These are phyloP conservation scores for Colletotrichum neosansevieriae DNA, from an alignment of 2,329 filamentous ascomycete genomes.

Conservation along the genomic window DNA sequence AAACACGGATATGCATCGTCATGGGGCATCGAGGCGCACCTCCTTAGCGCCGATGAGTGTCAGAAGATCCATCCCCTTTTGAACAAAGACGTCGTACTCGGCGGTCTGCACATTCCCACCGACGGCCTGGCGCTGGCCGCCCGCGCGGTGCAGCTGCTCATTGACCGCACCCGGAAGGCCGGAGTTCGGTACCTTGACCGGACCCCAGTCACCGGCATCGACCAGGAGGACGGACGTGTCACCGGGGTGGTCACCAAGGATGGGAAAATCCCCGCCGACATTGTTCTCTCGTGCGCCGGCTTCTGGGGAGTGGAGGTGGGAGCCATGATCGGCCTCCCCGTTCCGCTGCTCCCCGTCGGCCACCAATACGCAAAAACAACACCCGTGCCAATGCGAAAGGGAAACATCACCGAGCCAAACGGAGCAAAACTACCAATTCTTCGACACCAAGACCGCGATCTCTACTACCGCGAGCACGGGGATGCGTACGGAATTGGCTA, in stretches of 20 bases:
- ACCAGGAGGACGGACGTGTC: conserved; percentile 60
- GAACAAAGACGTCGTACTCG: conserved; percentile 65
- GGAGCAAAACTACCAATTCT: conserved; percentile 69
- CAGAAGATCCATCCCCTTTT: conserved; percentile 65
- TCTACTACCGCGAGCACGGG: conserved; percentile 75
- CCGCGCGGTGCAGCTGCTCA: conserved; percentile 70
- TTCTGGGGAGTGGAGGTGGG: conserved; percentile 77
- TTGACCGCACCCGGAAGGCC: conserved; percentile 67
- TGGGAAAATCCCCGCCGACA: conserved; percentile 66
- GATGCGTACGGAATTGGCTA: conserved; percentile 73
- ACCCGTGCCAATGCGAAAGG: conserved; percentile 56
- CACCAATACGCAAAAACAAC: conserved; percentile 76
- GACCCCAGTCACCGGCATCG: conserved; percentile 70
- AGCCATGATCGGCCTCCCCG: conserved; percentile 67
- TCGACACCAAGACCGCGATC: conserved; percentile 71
- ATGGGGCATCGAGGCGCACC: conserved; percentile 68
- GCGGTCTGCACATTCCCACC: conserved; percentile 69
- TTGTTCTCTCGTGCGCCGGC: conserved; percentile 72
- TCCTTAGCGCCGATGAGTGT: conserved; percentile 66
- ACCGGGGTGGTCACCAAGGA: conserved; percentile 66
- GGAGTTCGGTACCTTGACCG: conserved; percentile 69
- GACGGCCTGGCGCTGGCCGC: conserved; percentile 73
- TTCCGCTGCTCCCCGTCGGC: conserved; percentile 71
- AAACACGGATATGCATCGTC: conserved; percentile 71
- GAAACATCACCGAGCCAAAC: conserved; percentile 54